phyloP scores from a whole-genome alignment of 371 early-diverging fungal species.

The Dichotomocladium elegans region DNA sequence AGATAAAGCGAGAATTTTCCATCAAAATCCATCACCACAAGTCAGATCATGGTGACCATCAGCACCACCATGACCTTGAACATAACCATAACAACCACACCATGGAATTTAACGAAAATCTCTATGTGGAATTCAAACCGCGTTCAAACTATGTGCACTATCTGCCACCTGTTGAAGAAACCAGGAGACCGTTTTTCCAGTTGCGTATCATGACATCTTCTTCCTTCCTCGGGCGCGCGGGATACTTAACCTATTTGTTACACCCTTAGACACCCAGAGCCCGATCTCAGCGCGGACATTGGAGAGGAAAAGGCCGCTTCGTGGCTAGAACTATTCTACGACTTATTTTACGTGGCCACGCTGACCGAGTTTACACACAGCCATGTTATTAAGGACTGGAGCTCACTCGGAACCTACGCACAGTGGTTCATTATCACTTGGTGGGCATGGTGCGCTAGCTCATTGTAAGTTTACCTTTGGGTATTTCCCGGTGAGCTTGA shows the following conservation, averaged over 20 bases:
- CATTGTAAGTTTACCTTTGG: conserved; percentile 25
- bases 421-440: conserved; percentile 59
- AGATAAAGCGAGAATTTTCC: conserved; percentile 50
- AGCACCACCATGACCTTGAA: conserved; percentile 7
- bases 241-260: too few species aligned
- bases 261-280: conserved; percentile 31
- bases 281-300: conserved; percentile 49
- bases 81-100: conserved; percentile 27
- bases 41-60: neutral
- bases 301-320: conserved; percentile 48
- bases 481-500: neutral
- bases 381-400: conserved; percentile 55
- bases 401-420: conserved; percentile 46
- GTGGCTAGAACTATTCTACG: conserved; percentile 58
- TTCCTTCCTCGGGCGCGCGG: neutral
- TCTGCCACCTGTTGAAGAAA: conserved; percentile 18
- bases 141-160: conserved; percentile 11
- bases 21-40: conserved; percentile 47
- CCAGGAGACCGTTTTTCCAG: conserved; percentile 41
- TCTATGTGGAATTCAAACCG: conserved; percentile 45
- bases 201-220: conserved; percentile 10
- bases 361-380: conserved; percentile 56
- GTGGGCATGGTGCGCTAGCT: conserved; percentile 57
- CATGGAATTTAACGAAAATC: conserved; percentile 39
- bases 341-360: conserved; percentile 56